phyloP scores from a whole-genome alignment of 345 rosid genomes.

The Eucalyptus fibrosa region DNA sequence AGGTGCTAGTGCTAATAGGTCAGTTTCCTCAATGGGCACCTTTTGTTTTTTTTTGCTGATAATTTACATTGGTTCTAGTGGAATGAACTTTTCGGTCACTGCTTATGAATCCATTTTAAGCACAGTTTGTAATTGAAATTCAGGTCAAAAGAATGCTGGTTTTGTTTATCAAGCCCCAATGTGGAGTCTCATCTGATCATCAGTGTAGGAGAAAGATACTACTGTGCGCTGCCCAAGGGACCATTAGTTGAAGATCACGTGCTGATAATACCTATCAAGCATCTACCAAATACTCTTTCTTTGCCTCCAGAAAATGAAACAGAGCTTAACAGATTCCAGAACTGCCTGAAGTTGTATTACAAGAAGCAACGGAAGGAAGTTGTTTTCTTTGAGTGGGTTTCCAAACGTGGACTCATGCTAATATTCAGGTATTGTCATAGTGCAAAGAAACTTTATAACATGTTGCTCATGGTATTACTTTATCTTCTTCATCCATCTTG shows the following conservation, averaged over 20 bases:
- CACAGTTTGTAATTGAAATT: not conserved
- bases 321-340: conserved; percentile 51
- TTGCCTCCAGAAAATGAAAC: conserved; percentile 39
- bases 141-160: conserved; percentile 89
- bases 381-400: conserved; percentile 81
- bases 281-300: conserved; percentile 56
- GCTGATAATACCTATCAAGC: conserved; percentile 65
- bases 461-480: not conserved
- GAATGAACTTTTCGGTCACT: not conserved
- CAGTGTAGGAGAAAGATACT: conserved; percentile 66
- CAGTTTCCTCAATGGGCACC: not conserved
- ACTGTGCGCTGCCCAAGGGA: conserved; percentile 85
- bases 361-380: conserved; percentile 56
- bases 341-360: conserved; percentile 50
- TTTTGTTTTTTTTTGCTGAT: not conserved
- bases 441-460: not conserved
- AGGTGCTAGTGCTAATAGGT: conserved; percentile 3
- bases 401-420: conserved; percentile 73
- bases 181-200: conserved; percentile 68
- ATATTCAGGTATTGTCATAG: conserved; percentile 50
- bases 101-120: not conserved
- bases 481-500: not conserved
- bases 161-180: conserved; percentile 73
- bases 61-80: not conserved
- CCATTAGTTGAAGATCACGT: conserved; percentile 68